These are phyloP conservation scores for Cotoneaster glaucophyllus DNA, from an alignment of 306 rosid genomes.

Conservation along the genomic window DNA sequence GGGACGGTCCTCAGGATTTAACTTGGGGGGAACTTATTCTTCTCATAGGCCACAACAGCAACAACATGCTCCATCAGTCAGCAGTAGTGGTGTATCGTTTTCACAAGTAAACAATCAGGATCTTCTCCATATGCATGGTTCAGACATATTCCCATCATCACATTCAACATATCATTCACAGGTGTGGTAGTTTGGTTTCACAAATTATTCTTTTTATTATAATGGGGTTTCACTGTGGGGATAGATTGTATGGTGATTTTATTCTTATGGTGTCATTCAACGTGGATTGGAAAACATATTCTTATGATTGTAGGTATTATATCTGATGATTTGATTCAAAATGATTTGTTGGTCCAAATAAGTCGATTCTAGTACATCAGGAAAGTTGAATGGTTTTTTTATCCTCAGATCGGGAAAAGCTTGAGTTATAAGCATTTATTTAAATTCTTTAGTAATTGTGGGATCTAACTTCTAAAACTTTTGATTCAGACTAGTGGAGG, in stretches of 20 bases:
- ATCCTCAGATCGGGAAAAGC: not conserved
- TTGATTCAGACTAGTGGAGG: slow-evolving; percentile 74
- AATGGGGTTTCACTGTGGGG: not conserved
- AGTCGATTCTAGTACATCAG: not conserved
- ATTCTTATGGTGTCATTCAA: not conserved
- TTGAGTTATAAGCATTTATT: not conserved
- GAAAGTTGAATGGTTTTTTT: not conserved
- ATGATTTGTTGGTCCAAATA: not conserved
- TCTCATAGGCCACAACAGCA: slow-evolving; percentile 87
- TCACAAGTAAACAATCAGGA: slow-evolving; percentile 88
- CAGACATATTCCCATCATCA: slow-evolving; percentile 82
- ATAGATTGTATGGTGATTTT: not conserved
- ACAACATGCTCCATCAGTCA: slow-evolving; percentile 81
- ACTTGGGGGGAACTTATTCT: slow-evolving; percentile 68
- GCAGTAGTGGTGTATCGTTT: slow-evolving; percentile 72
- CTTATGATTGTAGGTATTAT: not conserved
- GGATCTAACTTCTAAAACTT: not conserved
- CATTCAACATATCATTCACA: slow-evolving; percentile 89
- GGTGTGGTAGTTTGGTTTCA: slow-evolving; percentile 37
- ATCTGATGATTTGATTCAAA: not conserved
- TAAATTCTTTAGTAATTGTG: not conserved
- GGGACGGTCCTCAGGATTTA: slow-evolving; percentile 93
- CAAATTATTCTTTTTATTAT: not conserved
- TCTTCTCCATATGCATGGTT: slow-evolving; percentile 84
- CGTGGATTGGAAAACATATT: not conserved